Conservation (phyloP, 1,284 basidiomycete genomes). For the Heterobasidion annosum region DNA sequence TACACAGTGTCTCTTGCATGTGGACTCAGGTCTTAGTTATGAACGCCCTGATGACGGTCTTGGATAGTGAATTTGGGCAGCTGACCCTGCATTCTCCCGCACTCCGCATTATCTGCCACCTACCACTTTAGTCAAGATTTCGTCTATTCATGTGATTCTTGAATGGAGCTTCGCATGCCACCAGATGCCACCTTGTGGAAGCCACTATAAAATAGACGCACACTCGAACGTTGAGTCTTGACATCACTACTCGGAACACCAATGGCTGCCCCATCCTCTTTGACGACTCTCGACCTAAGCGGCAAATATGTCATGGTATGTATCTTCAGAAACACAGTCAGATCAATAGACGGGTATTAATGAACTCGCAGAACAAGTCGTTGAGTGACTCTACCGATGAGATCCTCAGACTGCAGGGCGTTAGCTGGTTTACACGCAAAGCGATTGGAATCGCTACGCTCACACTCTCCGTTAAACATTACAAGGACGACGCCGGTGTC, state of each 20-base stretch:
- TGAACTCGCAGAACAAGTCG: conserved; percentile 21
- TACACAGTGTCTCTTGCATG: too few relatives aligned
- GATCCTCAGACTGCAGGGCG: conserved; percentile 52
- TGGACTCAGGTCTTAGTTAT: too few relatives aligned
- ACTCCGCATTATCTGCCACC: not conserved
- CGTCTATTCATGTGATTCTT: not conserved
- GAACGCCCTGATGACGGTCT: too few relatives aligned
- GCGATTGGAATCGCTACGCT: conserved; percentile 42
- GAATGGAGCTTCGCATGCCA: not conserved
- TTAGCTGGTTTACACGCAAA: conserved; percentile 52
- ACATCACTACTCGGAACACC: not conserved
- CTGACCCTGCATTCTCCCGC: too few relatives aligned
- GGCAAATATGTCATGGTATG: conserved; percentile 36
- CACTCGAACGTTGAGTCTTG: too few relatives aligned
- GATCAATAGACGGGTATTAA: not conserved
- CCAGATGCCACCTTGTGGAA: not conserved
- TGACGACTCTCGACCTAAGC: conserved; percentile 37
- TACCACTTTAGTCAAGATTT: not conserved
- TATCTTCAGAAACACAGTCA: not conserved
- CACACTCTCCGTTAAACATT: conserved; percentile 49
- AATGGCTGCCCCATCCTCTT: conserved; percentile 44
- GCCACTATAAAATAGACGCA: not conserved
- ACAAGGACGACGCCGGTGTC: conserved; percentile 39
- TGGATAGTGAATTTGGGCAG: too few relatives aligned
- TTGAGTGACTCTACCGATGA: conserved; percentile 47